These are phyloP conservation scores for Amanita molliuscula DNA, from an alignment of 768 basidiomycete species.

Conservation along the genomic window DNA sequence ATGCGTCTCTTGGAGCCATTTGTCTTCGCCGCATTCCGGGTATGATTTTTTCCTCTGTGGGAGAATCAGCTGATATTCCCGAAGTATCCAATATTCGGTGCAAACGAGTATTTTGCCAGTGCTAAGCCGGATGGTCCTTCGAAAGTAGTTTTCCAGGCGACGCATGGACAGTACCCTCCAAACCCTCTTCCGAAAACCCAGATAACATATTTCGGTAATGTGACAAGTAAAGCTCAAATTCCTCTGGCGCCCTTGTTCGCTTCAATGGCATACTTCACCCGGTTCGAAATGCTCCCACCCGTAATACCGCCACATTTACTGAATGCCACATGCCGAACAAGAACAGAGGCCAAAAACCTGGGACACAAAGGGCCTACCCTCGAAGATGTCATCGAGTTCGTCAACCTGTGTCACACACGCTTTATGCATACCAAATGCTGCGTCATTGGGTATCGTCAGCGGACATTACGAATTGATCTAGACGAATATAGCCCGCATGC, in stretches of 20 bases:
- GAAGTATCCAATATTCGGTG: conserved; percentile 32
- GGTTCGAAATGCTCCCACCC: conserved; percentile 23
- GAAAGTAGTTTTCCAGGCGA: conserved; percentile 10
- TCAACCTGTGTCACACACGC: conserved; percentile 29
- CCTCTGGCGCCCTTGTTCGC: conserved; percentile 38
- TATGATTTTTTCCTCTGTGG: conserved; percentile 20
- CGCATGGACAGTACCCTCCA: conserved; percentile 18
- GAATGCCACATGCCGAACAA: conserved; percentile 15
- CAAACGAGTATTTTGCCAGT: conserved; percentile 23
- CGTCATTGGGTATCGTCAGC: neutral
- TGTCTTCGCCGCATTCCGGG: conserved; percentile 39
- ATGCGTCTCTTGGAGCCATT: conserved; percentile 30
- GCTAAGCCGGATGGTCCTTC: conserved; percentile 8
- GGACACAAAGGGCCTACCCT: conserved; percentile 29
- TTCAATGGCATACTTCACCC: conserved; percentile 35
- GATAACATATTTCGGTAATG: conserved; percentile 33
- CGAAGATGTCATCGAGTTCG: conserved; percentile 36
- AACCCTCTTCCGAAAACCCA: conserved; percentile 18
- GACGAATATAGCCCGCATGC: conserved; percentile 23
- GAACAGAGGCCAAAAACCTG: conserved; percentile 19
- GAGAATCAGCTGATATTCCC: conserved; percentile 10
- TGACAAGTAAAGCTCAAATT: conserved; percentile 19
- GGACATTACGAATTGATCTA: conserved; percentile 1
- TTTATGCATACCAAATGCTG: conserved; percentile 21
- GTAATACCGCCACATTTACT: conserved; percentile 29